These are phyloP conservation scores for Eudorina sp. DNA, from an alignment of 139 green algal species.

Conservation along the genomic window DNA sequence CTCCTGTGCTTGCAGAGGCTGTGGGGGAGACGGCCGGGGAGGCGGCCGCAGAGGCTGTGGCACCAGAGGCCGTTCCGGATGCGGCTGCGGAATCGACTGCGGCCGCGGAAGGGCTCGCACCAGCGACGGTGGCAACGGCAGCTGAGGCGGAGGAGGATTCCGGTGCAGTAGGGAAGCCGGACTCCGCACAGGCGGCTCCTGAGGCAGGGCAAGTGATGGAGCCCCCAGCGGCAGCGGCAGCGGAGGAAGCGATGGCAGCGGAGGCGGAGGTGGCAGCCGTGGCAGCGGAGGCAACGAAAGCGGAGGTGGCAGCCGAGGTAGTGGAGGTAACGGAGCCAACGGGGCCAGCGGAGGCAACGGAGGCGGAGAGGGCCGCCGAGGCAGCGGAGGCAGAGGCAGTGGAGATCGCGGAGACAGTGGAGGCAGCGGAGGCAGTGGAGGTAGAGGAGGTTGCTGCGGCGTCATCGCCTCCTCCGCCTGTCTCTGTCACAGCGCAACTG, in stretches of 20 bases:
- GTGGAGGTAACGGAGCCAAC: neutral
- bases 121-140: neutral
- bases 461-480: no score
- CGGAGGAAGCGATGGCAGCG: neutral
- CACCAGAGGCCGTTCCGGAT: neutral
- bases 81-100: no score
- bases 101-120: neutral
- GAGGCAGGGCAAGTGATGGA: neutral
- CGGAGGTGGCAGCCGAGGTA: neutral
- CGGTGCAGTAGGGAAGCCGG: no score
- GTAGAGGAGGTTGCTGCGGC: no score
- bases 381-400: neutral
- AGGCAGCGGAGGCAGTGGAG: no score
- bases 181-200: no score
- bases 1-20: neutral
- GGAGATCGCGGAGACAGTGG: neutral
- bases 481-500: no score
- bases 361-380: neutral
- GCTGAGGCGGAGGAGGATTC: no score
- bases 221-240: neutral
- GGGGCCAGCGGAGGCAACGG: neutral
- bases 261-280: neutral
- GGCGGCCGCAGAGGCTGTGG: neutral
- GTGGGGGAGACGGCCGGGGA: neutral
- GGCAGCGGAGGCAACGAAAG: neutral